Conservation (phyloP, 2,329 filamentous ascomycete species). For the Beauveria pseudobassiana region DNA sequence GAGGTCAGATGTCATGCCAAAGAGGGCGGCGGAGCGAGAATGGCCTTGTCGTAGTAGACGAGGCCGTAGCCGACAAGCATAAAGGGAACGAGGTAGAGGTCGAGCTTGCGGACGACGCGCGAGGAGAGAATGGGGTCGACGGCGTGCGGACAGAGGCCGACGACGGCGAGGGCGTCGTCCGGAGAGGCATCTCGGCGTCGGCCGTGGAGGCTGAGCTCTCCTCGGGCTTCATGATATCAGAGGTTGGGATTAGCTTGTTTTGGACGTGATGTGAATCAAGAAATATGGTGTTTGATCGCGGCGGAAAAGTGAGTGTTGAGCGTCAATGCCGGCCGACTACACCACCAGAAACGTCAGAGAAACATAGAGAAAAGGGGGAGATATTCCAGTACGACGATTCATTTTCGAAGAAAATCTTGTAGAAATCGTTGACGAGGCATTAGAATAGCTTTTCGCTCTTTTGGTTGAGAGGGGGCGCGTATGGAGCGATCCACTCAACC, state of each 20-base stretch:
- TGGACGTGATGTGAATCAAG: too few species aligned
- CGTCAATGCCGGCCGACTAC: too few species aligned
- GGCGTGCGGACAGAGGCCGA: constrained; percentile 46
- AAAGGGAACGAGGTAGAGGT: constrained; percentile 57
- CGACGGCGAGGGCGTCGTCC: constrained; percentile 51
- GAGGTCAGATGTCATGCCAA: constrained; percentile 69
- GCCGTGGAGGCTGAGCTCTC: background rate
- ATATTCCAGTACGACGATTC: too few species aligned
- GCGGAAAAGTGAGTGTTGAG: too few species aligned
- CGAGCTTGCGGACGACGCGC: constrained; percentile 58
- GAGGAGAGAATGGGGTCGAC: constrained; percentile 48
- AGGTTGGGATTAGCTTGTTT: too few species aligned
- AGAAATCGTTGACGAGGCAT: background rate
- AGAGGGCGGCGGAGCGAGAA: constrained; percentile 63
- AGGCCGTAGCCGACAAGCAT: constrained; percentile 50
- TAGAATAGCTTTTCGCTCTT: background rate
- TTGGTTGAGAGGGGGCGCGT: background rate
- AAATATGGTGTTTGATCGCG: too few species aligned
- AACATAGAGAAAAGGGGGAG: too few species aligned
- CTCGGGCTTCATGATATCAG: background rate
- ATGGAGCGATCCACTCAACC: constrained; percentile 6
- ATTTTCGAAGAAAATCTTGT: background rate
- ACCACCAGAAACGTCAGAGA: too few species aligned
- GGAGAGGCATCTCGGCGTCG: background rate
- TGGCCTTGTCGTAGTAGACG: constrained; percentile 51